Conservation (phyloP, 2,329 filamentous ascomycete genomes). For the Coccinonectria pachysandricola region DNA sequence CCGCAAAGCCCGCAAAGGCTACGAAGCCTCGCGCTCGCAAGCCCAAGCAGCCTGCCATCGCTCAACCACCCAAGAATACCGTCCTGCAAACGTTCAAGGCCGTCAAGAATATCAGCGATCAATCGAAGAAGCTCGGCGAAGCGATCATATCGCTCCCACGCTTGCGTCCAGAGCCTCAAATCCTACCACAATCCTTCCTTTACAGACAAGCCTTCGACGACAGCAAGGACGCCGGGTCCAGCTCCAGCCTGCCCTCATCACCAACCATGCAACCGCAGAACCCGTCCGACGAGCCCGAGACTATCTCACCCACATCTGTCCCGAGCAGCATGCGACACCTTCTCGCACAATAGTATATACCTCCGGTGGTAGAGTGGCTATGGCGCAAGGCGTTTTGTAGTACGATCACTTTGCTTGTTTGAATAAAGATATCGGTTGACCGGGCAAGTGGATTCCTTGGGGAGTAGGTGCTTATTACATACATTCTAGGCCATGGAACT, state of each 20-base stretch:
- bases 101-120: conserved; percentile 10
- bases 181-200: conserved; percentile 9
- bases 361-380: too few relatives aligned
- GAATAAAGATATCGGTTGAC: too few relatives aligned
- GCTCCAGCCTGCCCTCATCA: conserved; percentile 9
- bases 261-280: conserved; percentile 11
- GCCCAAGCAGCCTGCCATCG: conserved; percentile 24
- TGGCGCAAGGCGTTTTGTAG: too few relatives aligned
- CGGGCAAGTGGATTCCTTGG: too few relatives aligned
- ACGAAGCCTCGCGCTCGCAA: conserved; percentile 24
- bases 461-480: too few relatives aligned
- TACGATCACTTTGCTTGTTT: too few relatives aligned
- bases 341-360: conserved; percentile 22
- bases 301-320: conserved; percentile 33
- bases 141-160: conserved; percentile 8
- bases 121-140: conserved; percentile 11
- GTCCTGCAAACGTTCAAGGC: conserved; percentile 27
- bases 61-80: conserved; percentile 29
- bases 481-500: too few relatives aligned
- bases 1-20: conserved; percentile 10
- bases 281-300: conserved; percentile 22
- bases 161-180: conserved; percentile 14
- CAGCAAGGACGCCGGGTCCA: conserved; percentile 2
- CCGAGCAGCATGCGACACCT: conserved; percentile 31
- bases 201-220: conserved; percentile 9